Evolutionary conservation across 78 protist species (phyloP).

Genomic region (Dictyostelium intermedium): DNA sequence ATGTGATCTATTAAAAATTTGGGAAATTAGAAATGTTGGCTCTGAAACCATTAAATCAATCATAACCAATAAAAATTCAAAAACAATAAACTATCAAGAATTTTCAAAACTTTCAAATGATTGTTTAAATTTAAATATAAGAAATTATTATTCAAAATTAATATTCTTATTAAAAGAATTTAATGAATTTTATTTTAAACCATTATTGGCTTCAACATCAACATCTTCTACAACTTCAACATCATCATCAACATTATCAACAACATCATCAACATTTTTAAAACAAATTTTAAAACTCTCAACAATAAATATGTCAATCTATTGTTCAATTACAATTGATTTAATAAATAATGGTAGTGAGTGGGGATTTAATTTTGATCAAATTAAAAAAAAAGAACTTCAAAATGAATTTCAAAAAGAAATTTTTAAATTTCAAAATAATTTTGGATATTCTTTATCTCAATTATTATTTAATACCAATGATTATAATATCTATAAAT

Average conservation of each 20-base stretch:
- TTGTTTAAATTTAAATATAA: too few relatives aligned
- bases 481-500: background rate
- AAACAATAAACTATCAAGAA: background rate
- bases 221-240: background rate
- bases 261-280: background rate
- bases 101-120: background rate
- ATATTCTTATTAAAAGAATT: too few relatives aligned
- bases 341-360: background rate
- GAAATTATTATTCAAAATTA: background rate
- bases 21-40: background rate
- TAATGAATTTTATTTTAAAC: background rate
- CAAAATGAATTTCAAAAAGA: background rate
- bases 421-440: background rate
- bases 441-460: background rate
- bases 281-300: background rate
- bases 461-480: too few relatives aligned
- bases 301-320: background rate
- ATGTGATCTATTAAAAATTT: background rate
- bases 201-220: background rate
- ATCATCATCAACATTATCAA: background rate
- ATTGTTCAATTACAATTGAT: background rate
- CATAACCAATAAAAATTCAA: background rate
- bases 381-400: too few relatives aligned
- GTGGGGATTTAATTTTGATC: background rate
- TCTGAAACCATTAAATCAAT: background rate